Conservation (phyloP, 805 yeast genomes). For the Pichia occidentalis region DNA sequence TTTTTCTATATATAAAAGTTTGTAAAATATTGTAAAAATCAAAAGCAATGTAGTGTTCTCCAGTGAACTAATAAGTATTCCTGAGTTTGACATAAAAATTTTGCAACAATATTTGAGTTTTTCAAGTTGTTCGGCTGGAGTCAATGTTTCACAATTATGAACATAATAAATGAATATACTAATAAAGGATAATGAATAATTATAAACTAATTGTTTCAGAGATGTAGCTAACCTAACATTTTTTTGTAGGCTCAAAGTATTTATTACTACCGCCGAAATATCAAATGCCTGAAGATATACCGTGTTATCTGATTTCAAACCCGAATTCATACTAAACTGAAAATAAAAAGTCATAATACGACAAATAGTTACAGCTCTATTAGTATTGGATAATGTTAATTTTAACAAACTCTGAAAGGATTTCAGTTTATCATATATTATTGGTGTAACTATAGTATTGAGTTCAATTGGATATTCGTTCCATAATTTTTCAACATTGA, state of each 20-base stretch:
- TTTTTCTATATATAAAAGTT: constrained; percentile 10
- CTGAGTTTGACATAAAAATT: constrained; percentile 19
- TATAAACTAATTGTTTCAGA: constrained; percentile 3
- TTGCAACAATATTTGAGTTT: constrained; percentile 21
- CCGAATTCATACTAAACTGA: no score
- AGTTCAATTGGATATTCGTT: constrained; percentile 12
- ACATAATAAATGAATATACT: constrained; percentile 14
- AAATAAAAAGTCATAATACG: no score
- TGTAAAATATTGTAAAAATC: constrained; percentile 16
- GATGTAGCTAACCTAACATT: no score
- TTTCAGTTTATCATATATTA: constrained; percentile 25
- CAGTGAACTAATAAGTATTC: constrained; percentile 9
- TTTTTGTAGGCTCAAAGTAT: no score
- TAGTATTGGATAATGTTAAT: neutral
- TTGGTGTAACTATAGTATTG: constrained; percentile 23
- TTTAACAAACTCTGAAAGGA: constrained; percentile 20
- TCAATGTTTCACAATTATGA: constrained; percentile 1
- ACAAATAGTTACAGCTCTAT: no score
- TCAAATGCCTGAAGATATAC: no score
- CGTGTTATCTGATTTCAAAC: no score
- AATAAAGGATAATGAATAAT: constrained; percentile 11
- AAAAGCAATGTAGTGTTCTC: constrained; percentile 11
- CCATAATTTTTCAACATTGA: constrained; percentile 11
- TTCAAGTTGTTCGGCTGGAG: constrained; percentile 1
- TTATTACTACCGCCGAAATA: no score